A percentile compares a stretch with the other conserved stretches of the same genome.
phyloP scores from a whole-genome alignment of 2,329 filamentous ascomycete species.

The Pseudovirgaria hyperparasitica region DNA sequence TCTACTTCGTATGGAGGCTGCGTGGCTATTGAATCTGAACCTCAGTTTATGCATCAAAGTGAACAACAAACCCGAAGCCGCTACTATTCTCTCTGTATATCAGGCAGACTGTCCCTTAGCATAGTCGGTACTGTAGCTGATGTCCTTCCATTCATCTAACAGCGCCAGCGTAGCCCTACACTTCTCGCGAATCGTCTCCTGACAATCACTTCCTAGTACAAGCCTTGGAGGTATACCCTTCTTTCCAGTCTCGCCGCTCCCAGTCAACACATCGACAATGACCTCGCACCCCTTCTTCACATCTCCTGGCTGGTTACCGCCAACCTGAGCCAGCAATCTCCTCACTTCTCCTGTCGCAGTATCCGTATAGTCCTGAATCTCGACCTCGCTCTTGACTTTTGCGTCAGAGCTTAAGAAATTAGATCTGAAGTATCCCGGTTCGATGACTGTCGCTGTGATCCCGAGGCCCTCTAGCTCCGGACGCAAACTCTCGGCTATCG shows the following conservation, averaged over 20 bases:
- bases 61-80: neutral
- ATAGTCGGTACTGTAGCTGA: conserved; percentile 12
- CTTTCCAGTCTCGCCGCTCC: conserved; percentile 34
- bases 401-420: conserved; percentile 27
- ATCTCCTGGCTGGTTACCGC: conserved; percentile 44
- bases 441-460: conserved; percentile 33
- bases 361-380: conserved; percentile 19
- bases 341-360: conserved; percentile 21
- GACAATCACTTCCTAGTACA: conserved; percentile 39
- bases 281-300: conserved; percentile 39
- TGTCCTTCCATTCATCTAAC: conserved; percentile 23
- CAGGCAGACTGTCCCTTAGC: conserved; percentile 1
- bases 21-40: too few species aligned
- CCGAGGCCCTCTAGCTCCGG: conserved; percentile 32
- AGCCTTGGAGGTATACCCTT: conserved; percentile 41
- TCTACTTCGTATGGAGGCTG: too few species aligned
- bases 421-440: conserved; percentile 39
- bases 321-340: conserved; percentile 17
- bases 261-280: conserved; percentile 43
- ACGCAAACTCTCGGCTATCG: conserved; percentile 29
- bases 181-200: conserved; percentile 10
- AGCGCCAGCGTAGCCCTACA: conserved; percentile 13
- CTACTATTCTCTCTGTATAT: neutral
- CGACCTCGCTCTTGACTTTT: conserved; percentile 8
- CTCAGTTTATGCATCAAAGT: too few species aligned